Evolutionary conservation across 768 basidiomycete genomes (phyloP), one percentile per base, ranked within the genome.

Genomic region (Hebeloma cylindrosporum): DNA sequence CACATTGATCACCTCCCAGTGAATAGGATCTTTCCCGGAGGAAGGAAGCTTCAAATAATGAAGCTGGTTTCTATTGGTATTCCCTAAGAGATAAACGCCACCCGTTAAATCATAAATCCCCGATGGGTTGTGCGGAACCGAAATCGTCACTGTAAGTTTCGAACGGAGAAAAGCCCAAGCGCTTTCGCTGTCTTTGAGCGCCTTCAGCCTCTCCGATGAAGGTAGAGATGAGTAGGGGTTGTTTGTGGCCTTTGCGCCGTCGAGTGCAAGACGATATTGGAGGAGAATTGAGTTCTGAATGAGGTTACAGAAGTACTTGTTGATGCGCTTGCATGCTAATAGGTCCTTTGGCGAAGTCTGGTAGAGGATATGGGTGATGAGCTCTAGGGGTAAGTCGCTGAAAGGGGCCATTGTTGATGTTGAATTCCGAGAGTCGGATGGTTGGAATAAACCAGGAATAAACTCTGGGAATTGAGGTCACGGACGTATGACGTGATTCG

Each of bases 101-200:
- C 65, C 69, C 0, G 65, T 64, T 8, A 76, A 60, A 43, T 76
- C 73, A 38, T 73, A 74, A 22, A 76, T 71, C 5, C 70, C 68
- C 2, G 61, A 67, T 0, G 66, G 56, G 1, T 31, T 30, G 34
- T 67, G 62, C 2, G 47, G 41, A 9, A 70, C 61, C 17, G 55
- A 47, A 9, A 72, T 51, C 0, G 42, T 49, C 23, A 41, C 54
- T 2, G 51, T 50, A 37, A 66, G 70, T 4, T 54, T 50, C 2
- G 64, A 49, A 10, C 47, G 26, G 6, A 65, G 44, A 7, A 48
- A 41, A 2, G 47, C 18, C 72, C 72, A 75, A 0, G 67, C 62
- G 1, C 55, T 45, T 31, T 69, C 64, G 2, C 58, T 50, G 2
- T 45, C 44, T 30, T 45, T 53, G 1, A 73, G 57, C 8, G 50